phyloP scores from a whole-genome alignment of 169 alveolate species.

The Plasmodium gonderi region DNA sequence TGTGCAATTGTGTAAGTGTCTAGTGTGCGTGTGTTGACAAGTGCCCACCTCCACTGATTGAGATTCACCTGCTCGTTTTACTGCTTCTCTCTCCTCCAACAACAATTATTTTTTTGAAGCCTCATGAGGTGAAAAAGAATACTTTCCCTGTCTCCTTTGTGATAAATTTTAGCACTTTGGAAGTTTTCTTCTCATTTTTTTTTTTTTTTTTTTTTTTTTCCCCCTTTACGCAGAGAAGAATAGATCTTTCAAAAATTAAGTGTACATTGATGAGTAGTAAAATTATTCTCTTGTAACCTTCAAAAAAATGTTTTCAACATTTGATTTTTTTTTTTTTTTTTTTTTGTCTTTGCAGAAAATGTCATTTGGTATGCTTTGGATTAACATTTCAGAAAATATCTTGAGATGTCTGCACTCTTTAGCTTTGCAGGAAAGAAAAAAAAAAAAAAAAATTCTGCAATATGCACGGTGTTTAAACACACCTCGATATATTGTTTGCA shows the following conservation, averaged over 20 bases:
- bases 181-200: background rate
- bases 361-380: too few species aligned
- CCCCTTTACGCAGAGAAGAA: background rate
- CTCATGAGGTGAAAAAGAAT: background rate
- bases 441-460: too few species aligned
- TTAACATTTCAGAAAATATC: too few species aligned
- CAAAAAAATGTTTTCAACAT: background rate
- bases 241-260: background rate
- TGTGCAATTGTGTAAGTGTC: too few species aligned
- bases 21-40: too few species aligned
- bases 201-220: background rate
- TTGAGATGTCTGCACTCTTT: too few species aligned
- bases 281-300: too few species aligned
- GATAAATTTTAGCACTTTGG: background rate
- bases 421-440: too few species aligned
- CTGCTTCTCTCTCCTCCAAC: background rate
- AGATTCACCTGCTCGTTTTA: background rate
- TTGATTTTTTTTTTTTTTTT: background rate
- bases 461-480: too few species aligned
- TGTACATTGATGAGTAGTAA: background rate
- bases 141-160: background rate
- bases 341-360: background rate
- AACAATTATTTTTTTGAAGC: background rate
- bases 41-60: background rate
- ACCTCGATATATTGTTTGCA: too few species aligned